phyloP scores from a whole-genome alignment of 1,284 basidiomycete species.

The Flammula alnicola region DNA sequence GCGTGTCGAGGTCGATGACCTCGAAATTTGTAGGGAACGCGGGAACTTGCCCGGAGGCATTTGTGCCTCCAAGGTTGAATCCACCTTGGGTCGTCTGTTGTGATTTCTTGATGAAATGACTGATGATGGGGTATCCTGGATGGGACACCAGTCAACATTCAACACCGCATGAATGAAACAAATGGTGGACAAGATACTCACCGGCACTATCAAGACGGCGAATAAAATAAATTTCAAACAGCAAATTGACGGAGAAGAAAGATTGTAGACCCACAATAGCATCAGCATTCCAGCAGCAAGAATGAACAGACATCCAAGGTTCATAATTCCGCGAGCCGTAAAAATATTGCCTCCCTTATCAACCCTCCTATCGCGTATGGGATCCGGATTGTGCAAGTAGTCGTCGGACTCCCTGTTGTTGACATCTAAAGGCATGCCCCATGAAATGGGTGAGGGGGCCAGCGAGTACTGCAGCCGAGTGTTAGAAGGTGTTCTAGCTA shows the following conservation, averaged over 20 bases:
- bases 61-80: conserved; percentile 80
- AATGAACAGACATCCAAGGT: conserved; percentile 66
- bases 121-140: conserved; percentile 39
- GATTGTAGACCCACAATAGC: conserved; percentile 49
- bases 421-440: conserved; percentile 36
- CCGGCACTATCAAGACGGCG: conserved; percentile 28
- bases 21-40: conserved; percentile 56
- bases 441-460: conserved; percentile 37
- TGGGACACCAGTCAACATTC: neutral
- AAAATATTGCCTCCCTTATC: conserved; percentile 39
- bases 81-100: conserved; percentile 48
- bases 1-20: conserved; percentile 70
- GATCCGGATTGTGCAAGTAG: conserved; percentile 47
- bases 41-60: conserved; percentile 68
- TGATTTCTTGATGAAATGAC: conserved; percentile 33
- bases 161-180: neutral
- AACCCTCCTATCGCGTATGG: conserved; percentile 25
- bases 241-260: neutral
- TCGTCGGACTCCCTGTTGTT: conserved; percentile 44
- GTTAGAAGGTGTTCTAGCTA: neutral
- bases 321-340: conserved; percentile 57
- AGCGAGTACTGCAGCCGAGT: conserved; percentile 37
- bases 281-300: conserved; percentile 48
- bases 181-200: conserved; percentile 8
- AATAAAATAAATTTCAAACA: conserved; percentile 39